Conservation (phyloP, 1,284 basidiomycete genomes). For the Stygiomarasmius scandens region DNA sequence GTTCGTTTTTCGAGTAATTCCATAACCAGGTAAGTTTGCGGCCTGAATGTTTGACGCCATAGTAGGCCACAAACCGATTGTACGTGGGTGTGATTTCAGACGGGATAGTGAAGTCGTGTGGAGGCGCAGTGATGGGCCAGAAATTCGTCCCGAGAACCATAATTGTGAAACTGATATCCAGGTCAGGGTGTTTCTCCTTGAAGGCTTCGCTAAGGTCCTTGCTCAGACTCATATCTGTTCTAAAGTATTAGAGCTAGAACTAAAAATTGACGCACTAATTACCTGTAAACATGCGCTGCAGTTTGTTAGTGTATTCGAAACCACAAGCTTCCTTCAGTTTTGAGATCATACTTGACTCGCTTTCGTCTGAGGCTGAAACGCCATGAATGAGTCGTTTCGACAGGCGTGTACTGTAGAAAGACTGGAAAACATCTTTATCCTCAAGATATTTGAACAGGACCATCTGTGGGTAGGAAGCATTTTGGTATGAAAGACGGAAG, state of each 20-base stretch:
- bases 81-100: conserved; percentile 86
- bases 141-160: conserved; percentile 96
- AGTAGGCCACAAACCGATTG: conserved; percentile 93
- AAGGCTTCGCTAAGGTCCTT: conserved; percentile 97
- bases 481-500: conserved; percentile 1
- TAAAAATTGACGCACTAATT: conserved; percentile 21
- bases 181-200: conserved; percentile 88
- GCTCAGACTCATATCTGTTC: conserved; percentile 88
- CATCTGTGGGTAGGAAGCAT: conserved; percentile 65
- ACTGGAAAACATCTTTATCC: conserved; percentile 99
- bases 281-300: conserved; percentile 98
- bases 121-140: conserved; percentile 89
- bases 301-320: conserved; percentile 98
- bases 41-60: conserved; percentile 92
- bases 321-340: conserved; percentile 98
- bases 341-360: conserved; percentile 97
- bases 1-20: conserved; percentile 97
- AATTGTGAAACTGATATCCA: conserved; percentile 89
- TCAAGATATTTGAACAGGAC: conserved; percentile 98
- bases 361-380: conserved; percentile 94
- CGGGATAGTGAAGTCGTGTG: conserved; percentile 89
- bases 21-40: conserved; percentile 97
- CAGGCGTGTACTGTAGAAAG: conserved; percentile 97
- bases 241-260: conserved; percentile 12
- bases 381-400: conserved; percentile 94